These are phyloP conservation scores for Fusarium setosum DNA, from an alignment of 2,329 filamentous ascomycete genomes.

Conservation along the genomic window DNA sequence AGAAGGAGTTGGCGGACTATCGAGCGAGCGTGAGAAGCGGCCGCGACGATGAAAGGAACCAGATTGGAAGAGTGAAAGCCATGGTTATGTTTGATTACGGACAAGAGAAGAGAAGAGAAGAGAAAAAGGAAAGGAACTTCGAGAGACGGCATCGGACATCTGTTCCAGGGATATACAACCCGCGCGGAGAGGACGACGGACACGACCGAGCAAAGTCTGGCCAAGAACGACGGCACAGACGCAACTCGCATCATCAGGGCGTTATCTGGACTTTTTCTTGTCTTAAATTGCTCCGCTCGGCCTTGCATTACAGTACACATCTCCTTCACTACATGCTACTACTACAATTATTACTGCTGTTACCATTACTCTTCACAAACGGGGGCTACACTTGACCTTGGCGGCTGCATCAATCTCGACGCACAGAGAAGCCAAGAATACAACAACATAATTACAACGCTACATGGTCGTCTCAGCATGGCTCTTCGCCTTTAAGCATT, in stretches of 20 bases:
- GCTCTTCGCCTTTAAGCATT: not conserved
- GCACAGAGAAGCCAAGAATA: not conserved
- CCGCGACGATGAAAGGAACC: slow-evolving; percentile 56
- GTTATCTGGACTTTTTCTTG: slow-evolving; percentile 29
- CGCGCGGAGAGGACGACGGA: slow-evolving; percentile 22
- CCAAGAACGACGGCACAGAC: slow-evolving; percentile 20
- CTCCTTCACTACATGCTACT: slow-evolving; percentile 35
- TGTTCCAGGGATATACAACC: slow-evolving; percentile 25
- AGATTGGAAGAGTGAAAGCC: slow-evolving; percentile 14
- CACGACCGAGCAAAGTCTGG: slow-evolving; percentile 28
- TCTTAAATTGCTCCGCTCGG: slow-evolving; percentile 33
- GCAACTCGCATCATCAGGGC: slow-evolving; percentile 36
- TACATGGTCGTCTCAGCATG: no score
- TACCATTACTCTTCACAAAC: slow-evolving; percentile 22
- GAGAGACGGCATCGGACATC: slow-evolving; percentile 9
- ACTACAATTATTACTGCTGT: slow-evolving; percentile 37
- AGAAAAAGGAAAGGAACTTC: slow-evolving; percentile 1
- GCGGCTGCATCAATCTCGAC: not conserved
- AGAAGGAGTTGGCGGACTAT: slow-evolving; percentile 54
- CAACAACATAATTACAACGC: not conserved
- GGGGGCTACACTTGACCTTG: slow-evolving; percentile 15
- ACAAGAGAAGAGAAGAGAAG: slow-evolving; percentile 12
- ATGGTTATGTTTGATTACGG: slow-evolving; percentile 29
- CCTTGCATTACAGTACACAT: slow-evolving; percentile 37
- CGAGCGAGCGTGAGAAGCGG: slow-evolving; percentile 65